These are phyloP conservation scores for Dendrobium catenatum DNA, from an alignment of 106 monocot genomes.

Conservation along the genomic window DNA sequence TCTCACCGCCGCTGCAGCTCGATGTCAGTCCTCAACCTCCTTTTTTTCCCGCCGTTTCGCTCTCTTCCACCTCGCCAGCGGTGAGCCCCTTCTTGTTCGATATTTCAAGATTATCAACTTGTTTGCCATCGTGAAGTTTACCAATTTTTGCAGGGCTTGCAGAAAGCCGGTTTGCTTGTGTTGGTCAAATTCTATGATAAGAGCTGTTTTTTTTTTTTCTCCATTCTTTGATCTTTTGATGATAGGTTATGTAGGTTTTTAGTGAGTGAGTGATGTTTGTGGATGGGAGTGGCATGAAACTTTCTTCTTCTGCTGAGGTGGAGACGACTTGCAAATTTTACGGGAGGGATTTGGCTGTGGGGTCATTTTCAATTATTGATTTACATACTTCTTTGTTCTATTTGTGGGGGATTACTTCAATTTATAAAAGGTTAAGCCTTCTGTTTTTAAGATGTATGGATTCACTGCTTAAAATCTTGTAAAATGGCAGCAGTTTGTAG, in stretches of 20 bases:
- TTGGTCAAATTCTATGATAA: not conserved
- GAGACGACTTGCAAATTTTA: not conserved
- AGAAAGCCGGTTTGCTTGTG: not conserved
- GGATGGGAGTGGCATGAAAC: not conserved
- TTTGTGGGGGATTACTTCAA: not conserved
- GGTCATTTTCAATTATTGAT: not conserved
- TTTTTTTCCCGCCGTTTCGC: constrained; percentile 22
- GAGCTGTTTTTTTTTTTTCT: not conserved
- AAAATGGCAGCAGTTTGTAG: not conserved
- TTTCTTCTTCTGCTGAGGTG: too few relatives aligned
- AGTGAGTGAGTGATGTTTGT: not conserved
- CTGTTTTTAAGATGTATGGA: not conserved
- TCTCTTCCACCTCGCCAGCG: constrained; percentile 34
- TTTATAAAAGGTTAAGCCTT: not conserved
- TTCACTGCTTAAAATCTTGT: not conserved
- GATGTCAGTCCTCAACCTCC: not conserved
- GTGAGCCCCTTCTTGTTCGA: constrained; percentile 9
- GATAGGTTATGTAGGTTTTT: not conserved
- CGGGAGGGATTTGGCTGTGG: not conserved
- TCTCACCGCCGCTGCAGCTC: not conserved
- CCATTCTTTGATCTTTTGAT: not conserved
- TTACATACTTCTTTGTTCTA: not conserved
- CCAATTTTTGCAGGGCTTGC: not conserved
- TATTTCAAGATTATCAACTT: too few relatives aligned
- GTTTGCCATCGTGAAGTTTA: not conserved